These are phyloP conservation scores for Aegilops bicornis DNA, from an alignment of 176 grass and related monocot genomes.

Conservation along the genomic window DNA sequence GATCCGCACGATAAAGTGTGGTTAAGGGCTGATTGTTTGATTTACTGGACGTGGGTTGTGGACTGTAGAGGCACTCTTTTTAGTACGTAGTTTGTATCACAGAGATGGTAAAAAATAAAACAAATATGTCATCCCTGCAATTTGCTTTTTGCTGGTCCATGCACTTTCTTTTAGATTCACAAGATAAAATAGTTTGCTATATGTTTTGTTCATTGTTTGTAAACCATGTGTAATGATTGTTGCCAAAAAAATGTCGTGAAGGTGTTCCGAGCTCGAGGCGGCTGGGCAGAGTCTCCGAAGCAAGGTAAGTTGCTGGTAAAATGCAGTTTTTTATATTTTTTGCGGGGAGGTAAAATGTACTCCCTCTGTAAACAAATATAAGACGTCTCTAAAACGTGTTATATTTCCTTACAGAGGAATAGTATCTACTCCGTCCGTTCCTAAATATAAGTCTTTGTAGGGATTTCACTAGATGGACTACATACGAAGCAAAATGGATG, in stretches of 20 bases:
- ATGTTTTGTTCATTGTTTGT: background rate
- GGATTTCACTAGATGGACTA: too few relatives aligned
- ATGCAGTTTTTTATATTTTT: too few relatives aligned
- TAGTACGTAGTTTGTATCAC: background rate
- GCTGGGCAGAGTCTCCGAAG: background rate
- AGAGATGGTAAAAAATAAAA: background rate
- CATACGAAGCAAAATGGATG: too few relatives aligned
- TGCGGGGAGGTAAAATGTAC: too few relatives aligned
- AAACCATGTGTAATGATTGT: conserved; percentile 4
- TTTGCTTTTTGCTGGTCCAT: background rate
- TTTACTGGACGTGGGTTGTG: background rate
- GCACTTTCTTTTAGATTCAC: background rate
- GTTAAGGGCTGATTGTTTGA: background rate
- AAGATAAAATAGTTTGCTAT: background rate
- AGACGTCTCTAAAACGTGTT: too few relatives aligned
- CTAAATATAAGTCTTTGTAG: too few relatives aligned
- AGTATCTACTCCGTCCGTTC: too few relatives aligned
- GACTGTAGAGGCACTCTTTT: background rate
- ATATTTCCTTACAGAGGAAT: too few relatives aligned
- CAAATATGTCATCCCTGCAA: background rate
- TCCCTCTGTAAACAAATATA: too few relatives aligned
- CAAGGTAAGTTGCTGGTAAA: conserved; percentile 29
- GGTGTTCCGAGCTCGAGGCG: conserved; percentile 32
- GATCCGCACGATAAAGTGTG: background rate
- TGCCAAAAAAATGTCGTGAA: background rate